Evolutionary conservation across 1,284 basidiomycete species (phyloP), one percentile per base, ranked within the genome.

Genomic region (Cutaneotrichosporon dermatis): DNA sequence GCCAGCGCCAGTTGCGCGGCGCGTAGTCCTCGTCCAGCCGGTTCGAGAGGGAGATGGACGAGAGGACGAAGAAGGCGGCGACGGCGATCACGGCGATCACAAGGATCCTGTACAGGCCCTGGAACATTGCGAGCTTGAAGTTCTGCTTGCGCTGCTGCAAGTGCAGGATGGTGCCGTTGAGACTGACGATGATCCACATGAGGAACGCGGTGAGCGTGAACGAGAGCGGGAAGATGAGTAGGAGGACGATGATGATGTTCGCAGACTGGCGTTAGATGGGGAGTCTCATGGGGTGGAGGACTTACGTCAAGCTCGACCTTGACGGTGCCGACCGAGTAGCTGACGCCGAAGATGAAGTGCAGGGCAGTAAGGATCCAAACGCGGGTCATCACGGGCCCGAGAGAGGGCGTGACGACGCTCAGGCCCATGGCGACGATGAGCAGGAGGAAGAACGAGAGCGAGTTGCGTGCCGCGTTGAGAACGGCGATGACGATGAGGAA

Each of bases 201-300:
- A 98, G 83, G 82, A 98, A 98, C 1, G 87, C 86, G 51, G 93
- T 96, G 40, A 99, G 82, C 0, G 94, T 95, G 75, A 98, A 88
- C 0, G 94, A 89, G 45, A 99, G 82, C 2, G 95, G 95, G 69
- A 98, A 88, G 66, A 98, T 90, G 74, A 94, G 90, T 62, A 92
- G 69, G 51, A 94, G 80, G 41, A 94, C 83, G 46, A 90, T 74
- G 51, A 91, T 78, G 0, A 89, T 86, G 10, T 89, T 89, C 0
- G 90, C 90, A 40, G 86, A 88, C 77, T 77, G 63, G 16, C 2
- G 11, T 61, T 42, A 64, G 60, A 16, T 33, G 6, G 3, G 15
- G 33, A 15, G 1, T 25, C 25, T 25, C 25, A 25, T 1, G 15
- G 9, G 4, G 3, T 1, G 12, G 9, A 35, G 7, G 42, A 66